Evolutionary conservation across 2,329 filamentous ascomycete genomes (phyloP), one percentile per base, ranked within the genome.

Genomic region (Talaromyces sp.): DNA sequence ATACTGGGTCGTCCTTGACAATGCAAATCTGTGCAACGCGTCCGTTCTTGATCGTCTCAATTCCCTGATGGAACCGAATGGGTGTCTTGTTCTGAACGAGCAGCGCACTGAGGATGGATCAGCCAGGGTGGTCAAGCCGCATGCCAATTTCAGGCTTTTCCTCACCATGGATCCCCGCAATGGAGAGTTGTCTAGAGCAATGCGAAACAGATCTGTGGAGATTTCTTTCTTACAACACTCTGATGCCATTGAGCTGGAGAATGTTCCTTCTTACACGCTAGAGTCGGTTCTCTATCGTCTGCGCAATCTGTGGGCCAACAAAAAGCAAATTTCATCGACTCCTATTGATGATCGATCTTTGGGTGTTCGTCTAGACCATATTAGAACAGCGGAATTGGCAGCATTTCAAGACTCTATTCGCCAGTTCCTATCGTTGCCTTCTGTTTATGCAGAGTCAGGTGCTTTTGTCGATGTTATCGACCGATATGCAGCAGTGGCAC

Each of bases 41-140:
- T 96, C 94, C 6, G 95, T 99, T 1, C 83, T 99, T 9, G 95
- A 99, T 76, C 86, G 96, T 64, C 80, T 99, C 57, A 99, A 99
- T 74, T 98, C 95, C 0, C 80, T 99, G 8, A 88, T 98, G 7
- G 95, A 99, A 73, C 93, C 92, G 0, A 89, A 93, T 69, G 95
- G 95, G 0, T 88, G 87, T 65, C 80, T 99, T 27, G 92, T 91
- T 68, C 89, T 99, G 73, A 98, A 97, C 69, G 95, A 99, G 73
- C 93, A 98, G 73, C 92, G 91, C 61, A 90, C 87, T 12, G 85
- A 87, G 9, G 87, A 94, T 70, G 94, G 94, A 34, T 87, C 91
- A 68, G 89, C 93, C 10, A 86, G 91, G 61, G 79, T 96, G 40
- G 85, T 99, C 56, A 85, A 78, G 61, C 93, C 95, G 14, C 93